Conservation (phyloP, 2,329 filamentous ascomycete species). For the Hymenotorrendiella dingleyae region DNA sequence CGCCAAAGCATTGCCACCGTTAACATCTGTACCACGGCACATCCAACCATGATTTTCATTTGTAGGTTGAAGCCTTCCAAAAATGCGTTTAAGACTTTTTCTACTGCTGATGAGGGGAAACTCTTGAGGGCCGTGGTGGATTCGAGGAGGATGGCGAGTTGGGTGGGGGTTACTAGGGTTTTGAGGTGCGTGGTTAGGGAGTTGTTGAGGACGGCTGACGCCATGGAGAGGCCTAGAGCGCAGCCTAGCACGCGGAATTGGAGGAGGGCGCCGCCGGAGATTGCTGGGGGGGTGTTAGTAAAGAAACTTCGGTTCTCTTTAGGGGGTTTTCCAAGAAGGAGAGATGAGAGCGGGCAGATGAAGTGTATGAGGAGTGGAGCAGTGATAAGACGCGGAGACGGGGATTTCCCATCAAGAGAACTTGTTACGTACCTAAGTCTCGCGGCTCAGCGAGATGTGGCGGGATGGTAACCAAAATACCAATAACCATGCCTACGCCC, state of each 20-base stretch:
- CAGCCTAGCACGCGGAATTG: conserved; percentile 55
- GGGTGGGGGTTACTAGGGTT: neutral
- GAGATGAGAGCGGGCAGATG: too few relatives aligned
- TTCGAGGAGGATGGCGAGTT: neutral
- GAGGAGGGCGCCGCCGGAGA: conserved; percentile 52
- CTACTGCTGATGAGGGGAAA: neutral
- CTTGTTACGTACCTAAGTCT: conserved; percentile 29
- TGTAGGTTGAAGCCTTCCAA: neutral
- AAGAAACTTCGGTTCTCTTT: too few relatives aligned
- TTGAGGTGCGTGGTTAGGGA: neutral
- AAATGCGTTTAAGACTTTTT: neutral
- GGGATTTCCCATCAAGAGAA: too few relatives aligned
- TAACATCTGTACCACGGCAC: too few relatives aligned
- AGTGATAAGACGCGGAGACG: neutral
- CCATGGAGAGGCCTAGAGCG: conserved; percentile 46
- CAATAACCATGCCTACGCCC: conserved; percentile 41
- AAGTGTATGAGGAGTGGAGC: too few relatives aligned
- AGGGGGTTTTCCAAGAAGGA: too few relatives aligned
- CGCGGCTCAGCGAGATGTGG: conserved; percentile 33
- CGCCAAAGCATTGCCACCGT: too few relatives aligned
- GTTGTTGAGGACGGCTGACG: neutral
- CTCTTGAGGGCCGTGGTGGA: neutral
- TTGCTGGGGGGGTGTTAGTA: conserved; percentile 32
- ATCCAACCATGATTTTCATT: neutral
- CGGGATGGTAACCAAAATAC: neutral